A percentile compares a stretch with the other conserved stretches of the same genome.
These are phyloP conservation scores for Mrakia frigida DNA, from an alignment of 768 basidiomycete species.

Conservation along the genomic window DNA sequence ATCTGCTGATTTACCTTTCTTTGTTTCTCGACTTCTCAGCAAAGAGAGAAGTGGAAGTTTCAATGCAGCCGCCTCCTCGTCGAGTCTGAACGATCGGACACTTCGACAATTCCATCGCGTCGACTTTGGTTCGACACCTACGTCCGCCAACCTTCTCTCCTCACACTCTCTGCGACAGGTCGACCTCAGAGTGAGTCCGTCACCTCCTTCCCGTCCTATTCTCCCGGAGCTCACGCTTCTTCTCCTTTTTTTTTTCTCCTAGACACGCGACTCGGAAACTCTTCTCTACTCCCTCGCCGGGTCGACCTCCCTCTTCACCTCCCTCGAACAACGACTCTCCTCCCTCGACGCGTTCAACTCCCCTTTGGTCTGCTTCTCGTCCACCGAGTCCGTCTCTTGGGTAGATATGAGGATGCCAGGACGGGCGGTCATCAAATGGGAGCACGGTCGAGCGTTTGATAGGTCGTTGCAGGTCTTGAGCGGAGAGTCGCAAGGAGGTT, in stretches of 20 bases:
- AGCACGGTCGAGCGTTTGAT: slow-evolving; percentile 28
- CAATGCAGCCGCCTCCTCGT: not conserved
- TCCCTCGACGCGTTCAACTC: slow-evolving; percentile 13
- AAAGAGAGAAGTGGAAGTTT: not conserved
- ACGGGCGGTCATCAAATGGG: slow-evolving; percentile 21
- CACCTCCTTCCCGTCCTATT: not conserved
- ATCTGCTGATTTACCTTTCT: not conserved
- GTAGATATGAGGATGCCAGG: slow-evolving; percentile 26
- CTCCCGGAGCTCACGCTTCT: not conserved
- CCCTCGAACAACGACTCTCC: slow-evolving; percentile 14
- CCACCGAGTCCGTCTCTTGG: slow-evolving; percentile 27
- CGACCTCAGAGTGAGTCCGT: slow-evolving; percentile 17
- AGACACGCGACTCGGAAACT: not conserved
- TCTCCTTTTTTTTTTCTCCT: not conserved
- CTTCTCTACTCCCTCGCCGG: slow-evolving; percentile 16
- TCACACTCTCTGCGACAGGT: not conserved
- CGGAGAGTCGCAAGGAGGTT: slow-evolving; percentile 9
- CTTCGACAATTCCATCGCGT: slow-evolving; percentile 22
- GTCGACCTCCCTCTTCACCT: slow-evolving; percentile 21
- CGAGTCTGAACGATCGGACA: not conserved
- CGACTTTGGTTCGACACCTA: slow-evolving; percentile 6
- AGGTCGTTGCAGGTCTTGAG: slow-evolving; percentile 11
- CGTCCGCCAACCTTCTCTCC: slow-evolving; percentile 1
- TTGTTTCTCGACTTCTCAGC: not conserved
- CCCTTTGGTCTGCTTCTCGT: slow-evolving; percentile 17